Evolutionary conservation across 1,139 yeast genomes (phyloP), one percentile per base, ranked within the genome.

Genomic region (Yamadazyma blattariae): DNA sequence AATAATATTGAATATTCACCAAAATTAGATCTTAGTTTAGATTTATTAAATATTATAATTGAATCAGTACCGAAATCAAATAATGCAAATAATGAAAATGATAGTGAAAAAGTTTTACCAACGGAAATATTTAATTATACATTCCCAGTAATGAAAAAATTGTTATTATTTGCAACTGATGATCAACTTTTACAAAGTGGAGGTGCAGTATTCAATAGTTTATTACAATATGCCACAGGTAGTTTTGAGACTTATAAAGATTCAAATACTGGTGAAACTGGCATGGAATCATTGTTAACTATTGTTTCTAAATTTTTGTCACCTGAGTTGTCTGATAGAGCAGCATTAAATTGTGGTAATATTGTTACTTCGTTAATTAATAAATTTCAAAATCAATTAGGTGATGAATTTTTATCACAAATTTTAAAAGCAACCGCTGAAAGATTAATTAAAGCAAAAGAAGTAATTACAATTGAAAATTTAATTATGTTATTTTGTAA

Each of bases 141-240:
- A 2, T 75, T 82, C 49, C 78, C 81, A 1, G 62, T 71, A 1
- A 51, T 84, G 30, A 69, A 71, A 33, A 63, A 64, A 18, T 61
- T 87, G 20, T 61, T 87, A 9, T 49, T 77, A 30, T 52, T 54
- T 2, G 71, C 92, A 1, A 64, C 61, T n/a, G 97, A 90, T 55
- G 87, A 85, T 46, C 92, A 85, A 51, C 71, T 88, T 5, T 60
- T 89, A 26, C 96, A 89, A 55, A 68, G 80, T 12, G 82, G 90
- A 1, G 85, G 94, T 0, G 90, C 85, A 42, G 81, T 83, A 1
- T 77, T 86, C 47, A 78, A 81, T 39, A 76, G 74, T 20, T 58
- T 89, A 32, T 64, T 88, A 17, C 72, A 71, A 38, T 77, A 73
- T 33, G 71, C 77, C 1, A 56, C 79, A 0, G 51, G 61, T 2